Evolutionary conservation across 768 basidiomycete genomes (phyloP).

Genomic region (Mycena vitilis): DNA sequence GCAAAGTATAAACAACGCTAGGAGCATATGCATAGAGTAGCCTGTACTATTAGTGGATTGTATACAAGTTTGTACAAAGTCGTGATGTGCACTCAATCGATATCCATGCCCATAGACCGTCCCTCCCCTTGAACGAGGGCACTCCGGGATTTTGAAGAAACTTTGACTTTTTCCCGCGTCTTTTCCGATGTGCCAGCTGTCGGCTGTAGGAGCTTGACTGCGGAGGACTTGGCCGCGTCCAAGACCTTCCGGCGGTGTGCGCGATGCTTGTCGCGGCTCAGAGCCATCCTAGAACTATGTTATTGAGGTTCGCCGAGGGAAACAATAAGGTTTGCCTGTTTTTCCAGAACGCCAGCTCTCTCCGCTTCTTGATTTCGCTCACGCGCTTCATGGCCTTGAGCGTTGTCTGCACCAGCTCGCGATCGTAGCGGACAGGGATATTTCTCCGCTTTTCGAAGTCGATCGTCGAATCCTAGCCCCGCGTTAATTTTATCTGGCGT

Average conservation of each 20-base stretch:
- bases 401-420: conserved; percentile 92
- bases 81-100: conserved; percentile 62
- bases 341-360: conserved; percentile 97
- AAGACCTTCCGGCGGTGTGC: conserved; percentile 76
- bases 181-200: conserved; percentile 58
- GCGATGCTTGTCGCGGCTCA: conserved; percentile 81
- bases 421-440: conserved; percentile 96
- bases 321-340: conserved; percentile 66
- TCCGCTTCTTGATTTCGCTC: conserved; percentile 88
- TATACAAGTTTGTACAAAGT: conserved; percentile 29
- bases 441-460: conserved; percentile 99
- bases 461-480: conserved; percentile 90
- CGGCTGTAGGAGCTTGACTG: conserved; percentile 71
- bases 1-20: conserved; percentile 93
- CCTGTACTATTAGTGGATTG: conserved; percentile 36
- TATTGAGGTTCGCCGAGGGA: conserved; percentile 1
- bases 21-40: conserved; percentile 34
- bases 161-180: conserved; percentile 83
- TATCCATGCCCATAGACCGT: conserved; percentile 91
- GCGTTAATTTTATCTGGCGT: neutral
- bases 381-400: conserved; percentile 97
- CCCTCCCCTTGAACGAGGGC: conserved; percentile 88
- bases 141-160: conserved; percentile 69
- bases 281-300: conserved; percentile 75
- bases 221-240: conserved; percentile 66